These are phyloP conservation scores for Paramecium tetraurelia DNA, from an alignment of 73 alveolate species.

Conservation along the genomic window DNA sequence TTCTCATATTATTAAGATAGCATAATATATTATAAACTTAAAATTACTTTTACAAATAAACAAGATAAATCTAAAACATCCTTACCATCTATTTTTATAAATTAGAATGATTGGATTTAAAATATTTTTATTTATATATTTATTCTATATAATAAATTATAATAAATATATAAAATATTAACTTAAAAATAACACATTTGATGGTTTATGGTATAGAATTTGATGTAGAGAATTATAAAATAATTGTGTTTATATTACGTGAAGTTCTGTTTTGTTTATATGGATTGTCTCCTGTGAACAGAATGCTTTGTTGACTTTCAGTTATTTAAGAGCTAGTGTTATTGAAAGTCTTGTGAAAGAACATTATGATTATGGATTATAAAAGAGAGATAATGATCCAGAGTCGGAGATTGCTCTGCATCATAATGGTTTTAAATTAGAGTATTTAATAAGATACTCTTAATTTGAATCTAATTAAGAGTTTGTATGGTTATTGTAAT, in stretches of 20 bases:
- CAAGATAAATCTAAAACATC: not conserved
- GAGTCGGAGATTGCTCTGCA: not conserved
- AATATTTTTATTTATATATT: not conserved
- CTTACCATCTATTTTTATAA: not conserved
- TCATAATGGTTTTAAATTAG: not conserved
- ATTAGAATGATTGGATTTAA: not conserved
- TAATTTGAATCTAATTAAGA: not conserved
- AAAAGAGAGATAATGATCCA: not conserved
- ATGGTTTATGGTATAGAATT: not conserved
- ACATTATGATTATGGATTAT: not conserved
- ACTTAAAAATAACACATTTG: not conserved
- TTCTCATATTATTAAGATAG: not conserved
- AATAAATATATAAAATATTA: not conserved
- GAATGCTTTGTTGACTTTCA: not conserved
- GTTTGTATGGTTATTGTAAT: not conserved
- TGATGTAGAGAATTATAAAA: not conserved
- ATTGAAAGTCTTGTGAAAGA: not conserved
- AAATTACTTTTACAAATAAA: not conserved
- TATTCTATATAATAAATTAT: not conserved
- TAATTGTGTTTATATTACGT: not conserved
- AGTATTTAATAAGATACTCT: not conserved
- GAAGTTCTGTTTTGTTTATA: not conserved
- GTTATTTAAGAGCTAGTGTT: not conserved
- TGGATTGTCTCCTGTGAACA: not conserved
- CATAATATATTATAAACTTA: not conserved